Evolutionary conservation across 2,329 filamentous ascomycete species (phyloP).

Genomic region (Colletotrichum sp.): DNA sequence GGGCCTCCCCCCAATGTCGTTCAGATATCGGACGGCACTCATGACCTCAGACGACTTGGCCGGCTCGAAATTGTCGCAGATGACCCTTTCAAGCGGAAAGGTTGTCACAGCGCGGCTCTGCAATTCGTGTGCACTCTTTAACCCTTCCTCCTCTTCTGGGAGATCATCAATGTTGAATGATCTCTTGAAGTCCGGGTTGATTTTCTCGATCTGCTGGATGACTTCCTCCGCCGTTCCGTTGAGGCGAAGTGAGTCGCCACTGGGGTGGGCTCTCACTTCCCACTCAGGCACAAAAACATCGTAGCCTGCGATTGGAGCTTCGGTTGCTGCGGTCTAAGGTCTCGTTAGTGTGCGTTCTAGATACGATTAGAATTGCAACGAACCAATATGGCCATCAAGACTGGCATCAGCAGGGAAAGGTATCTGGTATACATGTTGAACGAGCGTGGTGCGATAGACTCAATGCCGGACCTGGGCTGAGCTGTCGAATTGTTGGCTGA

Average conservation of each 20-base stretch:
- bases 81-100: background rate
- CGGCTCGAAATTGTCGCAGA: background rate
- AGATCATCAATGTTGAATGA: background rate
- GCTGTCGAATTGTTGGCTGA: background rate
- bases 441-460: background rate
- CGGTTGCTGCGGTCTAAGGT: background rate
- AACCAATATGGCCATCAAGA: background rate
- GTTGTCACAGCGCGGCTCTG: background rate
- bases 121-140: background rate
- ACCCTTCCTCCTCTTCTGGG: background rate
- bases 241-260: background rate
- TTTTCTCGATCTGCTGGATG: background rate
- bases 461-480: background rate
- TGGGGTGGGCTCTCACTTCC: conserved; percentile 20
- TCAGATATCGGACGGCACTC: background rate
- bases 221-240: conserved; percentile 1
- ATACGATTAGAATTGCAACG: fast-evolving
- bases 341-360: background rate
- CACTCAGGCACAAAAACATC: conserved; percentile 9
- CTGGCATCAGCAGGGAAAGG: background rate
- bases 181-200: background rate
- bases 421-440: background rate
- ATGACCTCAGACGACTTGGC: background rate
- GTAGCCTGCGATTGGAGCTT: background rate
- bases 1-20: background rate